These are phyloP conservation scores for Acacia pycnantha DNA, from an alignment of 331 rosid genomes.

Conservation along the genomic window DNA sequence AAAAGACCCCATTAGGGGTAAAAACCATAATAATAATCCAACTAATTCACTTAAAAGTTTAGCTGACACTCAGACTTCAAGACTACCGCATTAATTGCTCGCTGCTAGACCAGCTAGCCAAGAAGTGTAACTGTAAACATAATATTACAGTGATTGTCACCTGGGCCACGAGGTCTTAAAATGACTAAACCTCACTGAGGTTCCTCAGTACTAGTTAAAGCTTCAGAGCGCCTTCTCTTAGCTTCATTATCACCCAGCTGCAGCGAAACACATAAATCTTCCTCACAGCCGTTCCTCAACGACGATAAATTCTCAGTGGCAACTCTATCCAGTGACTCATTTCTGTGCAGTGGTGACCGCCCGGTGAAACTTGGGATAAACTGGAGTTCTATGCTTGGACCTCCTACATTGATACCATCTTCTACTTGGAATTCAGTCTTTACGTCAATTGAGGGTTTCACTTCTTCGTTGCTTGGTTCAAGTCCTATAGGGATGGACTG, in stretches of 20 bases:
- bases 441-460: conserved; percentile 44
- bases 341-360: conserved; percentile 68
- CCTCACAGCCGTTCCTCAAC: conserved; percentile 62
- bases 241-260: conserved; percentile 95
- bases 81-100: conserved; percentile 24
- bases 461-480: conserved; percentile 49
- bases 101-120: conserved; percentile 18
- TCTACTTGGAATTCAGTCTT: conserved; percentile 77
- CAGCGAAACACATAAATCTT: conserved; percentile 79
- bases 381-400: conserved; percentile 85
- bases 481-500: conserved; percentile 74
- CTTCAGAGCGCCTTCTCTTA: conserved; percentile 83
- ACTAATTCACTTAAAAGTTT: conserved; percentile 27
- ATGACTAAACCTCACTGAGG: conserved; percentile 43
- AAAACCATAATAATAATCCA: conserved; percentile 3
- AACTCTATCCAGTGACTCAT: conserved; percentile 40
- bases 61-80: conserved; percentile 14
- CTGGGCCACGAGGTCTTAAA: conserved; percentile 1
- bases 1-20: not conserved
- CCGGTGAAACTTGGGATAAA: conserved; percentile 78
- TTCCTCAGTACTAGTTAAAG: conserved; percentile 71
- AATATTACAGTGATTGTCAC: conserved; percentile 20
- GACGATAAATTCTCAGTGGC: conserved; percentile 73
- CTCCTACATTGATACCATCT: conserved; percentile 59
- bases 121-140: conserved; percentile 23